phyloP scores from a whole-genome alignment of 768 basidiomycete species.

The Leccinum boreale region DNA sequence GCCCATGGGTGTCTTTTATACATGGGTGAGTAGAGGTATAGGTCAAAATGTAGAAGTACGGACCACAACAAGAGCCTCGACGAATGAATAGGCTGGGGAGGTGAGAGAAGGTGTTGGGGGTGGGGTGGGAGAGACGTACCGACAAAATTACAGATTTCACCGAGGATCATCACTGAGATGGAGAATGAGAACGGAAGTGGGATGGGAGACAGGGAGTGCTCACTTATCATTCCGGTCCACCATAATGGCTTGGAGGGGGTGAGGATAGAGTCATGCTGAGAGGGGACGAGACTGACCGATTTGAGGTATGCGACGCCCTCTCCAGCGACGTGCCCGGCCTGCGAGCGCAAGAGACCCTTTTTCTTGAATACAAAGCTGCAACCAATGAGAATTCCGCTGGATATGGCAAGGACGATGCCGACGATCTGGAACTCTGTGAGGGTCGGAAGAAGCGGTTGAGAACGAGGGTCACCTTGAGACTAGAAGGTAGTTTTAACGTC shows the following conservation, averaged over 20 bases:
- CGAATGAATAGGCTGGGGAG: constrained; percentile 73
- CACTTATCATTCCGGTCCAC: constrained; percentile 93
- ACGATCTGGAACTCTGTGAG: constrained; percentile 50
- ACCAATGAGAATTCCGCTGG: constrained; percentile 87
- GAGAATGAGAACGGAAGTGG: neutral
- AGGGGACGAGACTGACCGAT: constrained; percentile 54
- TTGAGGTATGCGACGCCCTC: constrained; percentile 95
- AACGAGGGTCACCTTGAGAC: constrained; percentile 47
- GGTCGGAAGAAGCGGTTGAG: neutral
- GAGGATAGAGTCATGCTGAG: constrained; percentile 6
- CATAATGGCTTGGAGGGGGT: constrained; percentile 59
- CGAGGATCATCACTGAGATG: constrained; percentile 80
- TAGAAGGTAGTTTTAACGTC: constrained; percentile 35
- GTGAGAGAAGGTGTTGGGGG: constrained; percentile 8
- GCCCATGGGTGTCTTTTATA: constrained; percentile 79
- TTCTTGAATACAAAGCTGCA: constrained; percentile 97
- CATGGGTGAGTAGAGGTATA: constrained; percentile 2
- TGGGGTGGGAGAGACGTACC: constrained; percentile 44
- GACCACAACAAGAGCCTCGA: constrained; percentile 90
- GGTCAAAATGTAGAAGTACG: constrained; percentile 25
- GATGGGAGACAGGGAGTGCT: too few species aligned
- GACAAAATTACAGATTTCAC: constrained; percentile 83
- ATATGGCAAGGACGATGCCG: constrained; percentile 72
- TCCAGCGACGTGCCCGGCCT: constrained; percentile 74
- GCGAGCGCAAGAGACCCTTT: constrained; percentile 80